Base-by-base conservation (phyloP, 225 moss, liverwort and hornwort species). In the Sphagnum tenellum region DNA sequence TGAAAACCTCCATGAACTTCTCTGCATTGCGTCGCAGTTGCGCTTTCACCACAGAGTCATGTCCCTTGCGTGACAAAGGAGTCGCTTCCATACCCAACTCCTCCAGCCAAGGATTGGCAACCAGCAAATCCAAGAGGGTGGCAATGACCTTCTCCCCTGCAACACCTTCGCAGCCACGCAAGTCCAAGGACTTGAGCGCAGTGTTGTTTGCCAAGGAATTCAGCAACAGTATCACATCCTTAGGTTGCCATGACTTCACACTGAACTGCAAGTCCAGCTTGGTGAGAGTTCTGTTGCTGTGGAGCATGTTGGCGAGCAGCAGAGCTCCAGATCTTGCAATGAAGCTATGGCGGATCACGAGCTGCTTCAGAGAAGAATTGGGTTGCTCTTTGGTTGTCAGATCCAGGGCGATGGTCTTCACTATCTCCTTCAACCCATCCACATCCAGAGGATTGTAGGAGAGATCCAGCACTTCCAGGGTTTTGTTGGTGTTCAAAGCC, bases 21-120 rank as follows among this genome's bases (percentile, higher is more conserved):
- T 82, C 82, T 0, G 82, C 86, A 66, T 86, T 86, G 2, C 86
- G 47, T 60, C 79, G 44, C 61, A 86, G 44, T 65, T 86, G 86
- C 44, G 81, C 86, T 63, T 86, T 82, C 46, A 86, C 82, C 10
- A 82, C 79, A 3, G 86, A 76, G 48, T 82, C 86, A 44, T 86
- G 76, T 4, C 86, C 86, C 67, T 86, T 82, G 50, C 86, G 76
- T 12, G 79, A 72, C 48, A 86, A 50, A 11, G 86, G 86, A 55
- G 86, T 86, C 67, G 77, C 79, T 57, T 82, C 79, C 7, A 86
- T 69, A 4, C 79, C 86, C 11, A 86, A 70, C 63, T 79, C 75
- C 68, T 86, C 82, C 8, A 86, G 67, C 82, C 82, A 82, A 3
- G 86, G 81, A 56, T 86, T 86, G 9, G 75, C 76, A 44, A 76